These are phyloP conservation scores for Ophiocordyceps camponoti-saundersi DNA, from an alignment of 2,329 filamentous ascomycete genomes.

Conservation along the genomic window DNA sequence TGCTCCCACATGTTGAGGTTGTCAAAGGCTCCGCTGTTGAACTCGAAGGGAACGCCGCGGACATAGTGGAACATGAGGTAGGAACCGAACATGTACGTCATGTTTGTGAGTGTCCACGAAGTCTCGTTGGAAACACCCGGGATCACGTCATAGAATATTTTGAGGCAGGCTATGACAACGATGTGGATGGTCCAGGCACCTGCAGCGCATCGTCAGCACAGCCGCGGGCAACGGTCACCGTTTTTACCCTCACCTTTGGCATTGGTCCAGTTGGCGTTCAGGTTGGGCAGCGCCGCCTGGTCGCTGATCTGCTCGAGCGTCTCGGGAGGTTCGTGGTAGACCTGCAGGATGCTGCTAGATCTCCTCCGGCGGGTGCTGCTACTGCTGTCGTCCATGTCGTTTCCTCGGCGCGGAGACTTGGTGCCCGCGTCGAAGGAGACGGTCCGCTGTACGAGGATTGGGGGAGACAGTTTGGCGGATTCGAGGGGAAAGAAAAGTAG, in stretches of 20 bases:
- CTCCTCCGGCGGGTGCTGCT: slow-evolving; percentile 68
- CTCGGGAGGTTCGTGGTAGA: slow-evolving; percentile 94
- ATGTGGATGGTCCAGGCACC: slow-evolving; percentile 97
- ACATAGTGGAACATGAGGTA: slow-evolving; percentile 99
- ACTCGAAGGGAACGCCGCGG: slow-evolving; percentile 93
- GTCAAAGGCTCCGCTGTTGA: slow-evolving; percentile 96
- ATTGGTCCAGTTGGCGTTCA: slow-evolving; percentile 98
- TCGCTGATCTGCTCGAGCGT: slow-evolving; percentile 96
- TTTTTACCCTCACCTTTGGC: slow-evolving; percentile 64
- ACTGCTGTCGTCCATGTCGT: slow-evolving; percentile 41
- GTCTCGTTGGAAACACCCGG: slow-evolving; percentile 94
- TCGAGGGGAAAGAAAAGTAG: background rate
- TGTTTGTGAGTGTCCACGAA: slow-evolving; percentile 97
- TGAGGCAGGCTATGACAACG: slow-evolving; percentile 76
- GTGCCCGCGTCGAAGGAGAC: slow-evolving; percentile 80
- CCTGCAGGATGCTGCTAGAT: slow-evolving; percentile 81
- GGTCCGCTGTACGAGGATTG: slow-evolving; percentile 70
- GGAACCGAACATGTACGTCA: slow-evolving; percentile 96
- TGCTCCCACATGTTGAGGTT: slow-evolving; percentile 99
- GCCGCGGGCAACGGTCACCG: background rate
- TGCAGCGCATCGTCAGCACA: slow-evolving; percentile 18
- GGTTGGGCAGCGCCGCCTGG: slow-evolving; percentile 82
- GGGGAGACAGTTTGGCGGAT: slow-evolving; percentile 95
- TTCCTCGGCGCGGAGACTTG: slow-evolving; percentile 48
- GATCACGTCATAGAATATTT: slow-evolving; percentile 94